These are phyloP conservation scores for Mrakia gelida DNA, from an alignment of 768 basidiomycete species.

Conservation along the genomic window DNA sequence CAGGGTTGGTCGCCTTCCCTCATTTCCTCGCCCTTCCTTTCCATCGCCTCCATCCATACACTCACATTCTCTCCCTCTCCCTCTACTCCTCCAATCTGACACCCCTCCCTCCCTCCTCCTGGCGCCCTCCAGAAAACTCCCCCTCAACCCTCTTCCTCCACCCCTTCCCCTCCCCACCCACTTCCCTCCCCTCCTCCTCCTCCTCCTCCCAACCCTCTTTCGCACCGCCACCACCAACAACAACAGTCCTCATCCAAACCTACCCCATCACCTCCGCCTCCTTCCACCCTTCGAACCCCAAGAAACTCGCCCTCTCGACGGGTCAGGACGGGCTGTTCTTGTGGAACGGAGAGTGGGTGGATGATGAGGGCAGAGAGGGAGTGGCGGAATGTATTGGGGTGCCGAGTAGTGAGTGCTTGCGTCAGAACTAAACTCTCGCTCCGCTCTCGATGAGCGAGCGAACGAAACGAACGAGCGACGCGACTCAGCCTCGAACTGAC, in stretches of 20 bases:
- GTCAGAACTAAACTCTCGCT: not conserved
- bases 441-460: not conserved
- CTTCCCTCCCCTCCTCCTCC: not conserved
- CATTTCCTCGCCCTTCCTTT: not conserved
- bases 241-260: slow-evolving; percentile 17
- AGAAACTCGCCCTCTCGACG: slow-evolving; percentile 11
- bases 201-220: not conserved
- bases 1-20: slow-evolving; percentile 53
- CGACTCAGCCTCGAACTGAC: not conserved
- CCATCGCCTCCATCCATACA: not conserved
- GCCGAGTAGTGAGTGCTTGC: slow-evolving; percentile 18
- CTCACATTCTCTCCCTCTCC: not conserved
- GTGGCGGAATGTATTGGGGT: slow-evolving; percentile 31
- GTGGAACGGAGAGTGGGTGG: slow-evolving; percentile 30
- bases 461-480: not conserved
- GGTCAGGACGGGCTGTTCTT: slow-evolving; percentile 19
- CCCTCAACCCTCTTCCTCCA: not conserved
- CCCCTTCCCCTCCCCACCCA: slow-evolving; percentile 6
- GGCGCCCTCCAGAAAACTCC: no score
- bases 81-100: no score
- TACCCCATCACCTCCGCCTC: not conserved
- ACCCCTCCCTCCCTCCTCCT: not conserved
- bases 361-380: not conserved
- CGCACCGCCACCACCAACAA: not conserved
- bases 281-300: slow-evolving; percentile 26